Base-by-base conservation (phyloP, 192 early-diverging fungal genomes). In the Mortierella alpina region DNA sequence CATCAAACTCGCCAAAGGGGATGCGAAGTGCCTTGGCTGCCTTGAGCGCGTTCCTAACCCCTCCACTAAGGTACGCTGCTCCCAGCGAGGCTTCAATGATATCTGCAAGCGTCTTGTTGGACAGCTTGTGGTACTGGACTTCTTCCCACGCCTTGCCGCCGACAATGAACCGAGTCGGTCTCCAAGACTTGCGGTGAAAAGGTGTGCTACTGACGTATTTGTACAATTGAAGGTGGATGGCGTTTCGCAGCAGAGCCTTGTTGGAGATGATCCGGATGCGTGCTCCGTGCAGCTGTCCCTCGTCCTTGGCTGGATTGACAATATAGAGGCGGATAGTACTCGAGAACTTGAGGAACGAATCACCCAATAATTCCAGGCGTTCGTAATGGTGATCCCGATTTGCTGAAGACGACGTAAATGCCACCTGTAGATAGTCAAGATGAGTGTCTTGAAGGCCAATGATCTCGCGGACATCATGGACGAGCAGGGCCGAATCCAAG, bases 341-440 rank as follows among this genome's bases (percentile, higher is more conserved):
- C 2, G 92, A 82, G 58, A 93, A 87, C 73, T 98, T 98, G 22
- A 98, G 85, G 48, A 95, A 92, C 23, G 96, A 91, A 70, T 98
- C 96, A 9, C 97, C 97, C 15, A 97, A 84, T 7, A 92, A 91
- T 84, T 98, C 96, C 0, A 96, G 80, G 0, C 97, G 93, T 82
- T 98, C 95, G 73, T 98, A 97, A 73, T 93, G 89, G 63, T 85
- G 86, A 40, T 88, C 87, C 66, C 88, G 82, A 67, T 77, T 89
- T 5, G 95, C 86, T 8, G 90, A 89, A 14, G 94, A 86, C 2
- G 93, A 83, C 0, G 95, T 95, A 52, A 96, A 87, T 10, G 96
- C 97, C 56, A 85, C 73, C 17, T 91, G 86, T 23, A 93, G 66
- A 1, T 77, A 67, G 20, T 87, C 78, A 44, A 87, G 70, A 0